These are phyloP conservation scores for Rhizoclosmatium globosum DNA, from an alignment of 192 early-diverging fungal genomes.

Conservation along the genomic window DNA sequence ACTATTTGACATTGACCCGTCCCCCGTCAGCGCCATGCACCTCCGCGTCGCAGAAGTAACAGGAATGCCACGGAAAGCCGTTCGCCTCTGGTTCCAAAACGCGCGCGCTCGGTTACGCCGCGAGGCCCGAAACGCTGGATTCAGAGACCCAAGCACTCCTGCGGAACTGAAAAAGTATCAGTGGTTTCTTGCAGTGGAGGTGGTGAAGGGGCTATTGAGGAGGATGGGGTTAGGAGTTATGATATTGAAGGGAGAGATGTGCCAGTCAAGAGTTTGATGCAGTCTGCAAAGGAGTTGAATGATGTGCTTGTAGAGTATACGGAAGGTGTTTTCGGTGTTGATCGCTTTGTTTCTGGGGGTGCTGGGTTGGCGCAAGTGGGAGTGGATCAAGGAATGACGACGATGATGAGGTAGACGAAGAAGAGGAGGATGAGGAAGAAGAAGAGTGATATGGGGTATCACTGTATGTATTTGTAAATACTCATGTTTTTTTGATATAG, in stretches of 20 bases:
- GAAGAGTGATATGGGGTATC: not conserved
- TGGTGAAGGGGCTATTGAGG: not conserved
- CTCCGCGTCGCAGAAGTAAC: conserved; percentile 6
- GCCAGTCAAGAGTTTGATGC: not conserved
- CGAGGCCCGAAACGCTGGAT: conserved; percentile 11
- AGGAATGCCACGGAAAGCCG: conserved; percentile 26
- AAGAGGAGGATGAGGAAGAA: conserved; percentile 14
- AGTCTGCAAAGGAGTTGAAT: not conserved
- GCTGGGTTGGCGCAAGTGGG: not conserved
- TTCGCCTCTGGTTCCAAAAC: conserved; percentile 31
- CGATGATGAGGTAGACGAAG: conserved; percentile 7
- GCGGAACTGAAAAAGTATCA: conserved; percentile 6
- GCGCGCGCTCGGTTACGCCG: conserved; percentile 15
- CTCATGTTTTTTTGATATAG: not conserved
- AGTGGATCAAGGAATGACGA: conserved; percentile 1
- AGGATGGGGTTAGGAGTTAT: not conserved
- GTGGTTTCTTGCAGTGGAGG: not conserved
- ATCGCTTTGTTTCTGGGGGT: not conserved
- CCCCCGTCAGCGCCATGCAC: not conserved
- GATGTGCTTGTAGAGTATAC: not conserved
- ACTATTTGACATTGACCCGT: conserved; percentile 22
- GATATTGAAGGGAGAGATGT: not conserved
- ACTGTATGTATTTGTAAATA: too few species aligned
- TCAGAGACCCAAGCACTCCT: conserved; percentile 3
- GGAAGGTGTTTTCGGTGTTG: not conserved